Conservation (phyloP, 768 basidiomycete species). For the Trichaptum fuscoviolaceum region DNA sequence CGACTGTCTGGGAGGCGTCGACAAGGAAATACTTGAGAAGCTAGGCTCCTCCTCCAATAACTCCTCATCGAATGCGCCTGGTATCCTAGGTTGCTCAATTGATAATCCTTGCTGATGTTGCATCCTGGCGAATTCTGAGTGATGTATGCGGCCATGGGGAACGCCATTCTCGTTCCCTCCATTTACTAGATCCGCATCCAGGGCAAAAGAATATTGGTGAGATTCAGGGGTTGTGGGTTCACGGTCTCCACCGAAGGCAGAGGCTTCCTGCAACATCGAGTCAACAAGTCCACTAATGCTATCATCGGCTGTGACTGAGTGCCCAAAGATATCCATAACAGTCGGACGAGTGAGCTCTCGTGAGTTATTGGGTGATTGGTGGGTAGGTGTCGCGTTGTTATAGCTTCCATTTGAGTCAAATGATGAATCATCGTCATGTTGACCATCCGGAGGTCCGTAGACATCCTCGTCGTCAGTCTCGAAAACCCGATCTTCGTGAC, state of each 20-base stretch:
- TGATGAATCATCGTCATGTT: conserved; percentile 42
- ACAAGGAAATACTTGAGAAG: conserved; percentile 4
- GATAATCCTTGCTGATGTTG: neutral
- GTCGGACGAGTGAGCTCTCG: neutral
- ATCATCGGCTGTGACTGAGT: conserved; percentile 31
- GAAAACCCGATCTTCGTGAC: conserved; percentile 19
- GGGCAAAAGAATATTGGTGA: conserved; percentile 33
- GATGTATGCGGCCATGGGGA: conserved; percentile 60
- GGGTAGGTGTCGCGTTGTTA: neutral
- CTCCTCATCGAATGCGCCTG: neutral
- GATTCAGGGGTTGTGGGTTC: conserved; percentile 37
- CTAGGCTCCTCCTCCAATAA: neutral
- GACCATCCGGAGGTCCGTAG: conserved; percentile 20
- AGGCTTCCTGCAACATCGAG: conserved; percentile 51
- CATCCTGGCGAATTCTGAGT: conserved; percentile 40
- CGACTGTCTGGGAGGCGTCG: conserved; percentile 2
- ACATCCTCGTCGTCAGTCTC: conserved; percentile 16
- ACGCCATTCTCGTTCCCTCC: conserved; percentile 48
- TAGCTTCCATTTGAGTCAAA: conserved; percentile 20
- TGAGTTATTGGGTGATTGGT: conserved; percentile 3
- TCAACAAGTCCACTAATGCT: conserved; percentile 71
- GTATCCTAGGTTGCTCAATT: neutral
- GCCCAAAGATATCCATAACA: neutral
- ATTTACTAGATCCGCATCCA: neutral
- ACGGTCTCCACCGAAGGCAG: conserved; percentile 21